Percentiles rank a stretch among this genome's conserved stretches.
phyloP scores from a whole-genome alignment of 1,139 yeast species.

The Zygoascus sp. region DNA sequence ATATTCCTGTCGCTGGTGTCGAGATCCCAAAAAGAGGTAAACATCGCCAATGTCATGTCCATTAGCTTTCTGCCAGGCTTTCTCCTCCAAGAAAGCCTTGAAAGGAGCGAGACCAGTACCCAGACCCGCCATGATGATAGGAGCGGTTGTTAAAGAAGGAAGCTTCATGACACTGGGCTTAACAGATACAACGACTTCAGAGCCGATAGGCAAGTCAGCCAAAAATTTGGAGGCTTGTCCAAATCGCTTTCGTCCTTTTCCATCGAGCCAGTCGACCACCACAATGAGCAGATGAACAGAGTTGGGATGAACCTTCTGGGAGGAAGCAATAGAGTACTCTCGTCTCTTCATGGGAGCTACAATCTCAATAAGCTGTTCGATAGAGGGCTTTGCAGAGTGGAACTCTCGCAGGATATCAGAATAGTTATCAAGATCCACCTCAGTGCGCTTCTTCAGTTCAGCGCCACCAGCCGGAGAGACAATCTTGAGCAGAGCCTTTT shows the following conservation, averaged over 20 bases:
- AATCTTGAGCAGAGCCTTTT: conserved; percentile 54
- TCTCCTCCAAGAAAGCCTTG: conserved; percentile 95
- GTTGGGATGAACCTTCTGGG: conserved; percentile 86
- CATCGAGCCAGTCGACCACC: conserved; percentile 94
- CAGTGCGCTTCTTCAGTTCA: conserved; percentile 80
- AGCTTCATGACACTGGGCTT: conserved; percentile 97
- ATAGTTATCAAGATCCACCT: conserved; percentile 74
- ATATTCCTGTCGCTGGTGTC: conserved; percentile 94
- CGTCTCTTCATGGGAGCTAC: conserved; percentile 91
- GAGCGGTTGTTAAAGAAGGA: conserved; percentile 81
- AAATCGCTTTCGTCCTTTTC: conserved; percentile 76
- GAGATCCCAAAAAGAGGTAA: conserved; percentile 85
- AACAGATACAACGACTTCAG: conserved; percentile 87
- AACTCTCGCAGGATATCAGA: conserved; percentile 79
- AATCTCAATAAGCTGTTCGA: conserved; percentile 64
- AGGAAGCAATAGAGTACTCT: conserved; percentile 97
- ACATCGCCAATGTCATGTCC: conserved; percentile 88
- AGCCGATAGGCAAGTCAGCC: conserved; percentile 72
- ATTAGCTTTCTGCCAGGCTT: conserved; percentile 86
- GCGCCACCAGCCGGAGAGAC: conserved; percentile 81
- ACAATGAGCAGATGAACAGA: conserved; percentile 89
- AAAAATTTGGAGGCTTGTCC: conserved; percentile 94
- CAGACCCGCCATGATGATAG: conserved; percentile 93
- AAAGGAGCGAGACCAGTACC: conserved; percentile 99
- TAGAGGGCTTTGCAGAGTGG: conserved; percentile 76